Conservation (phyloP, 163 green algal species). For the Dunaliella salina region DNA sequence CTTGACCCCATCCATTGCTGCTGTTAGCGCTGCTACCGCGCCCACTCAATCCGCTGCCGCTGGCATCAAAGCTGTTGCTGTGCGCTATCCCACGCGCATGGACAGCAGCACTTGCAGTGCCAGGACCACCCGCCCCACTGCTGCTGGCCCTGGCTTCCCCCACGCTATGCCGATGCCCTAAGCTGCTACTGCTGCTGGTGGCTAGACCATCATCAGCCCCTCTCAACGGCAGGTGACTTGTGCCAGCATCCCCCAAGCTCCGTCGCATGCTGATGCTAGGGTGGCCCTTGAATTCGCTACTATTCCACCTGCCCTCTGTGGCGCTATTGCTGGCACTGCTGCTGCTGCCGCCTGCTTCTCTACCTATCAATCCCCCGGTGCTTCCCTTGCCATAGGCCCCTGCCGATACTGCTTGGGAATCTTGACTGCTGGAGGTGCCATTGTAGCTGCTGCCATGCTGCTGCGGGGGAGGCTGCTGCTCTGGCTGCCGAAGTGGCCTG, state of each 20-base stretch:
- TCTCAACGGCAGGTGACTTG: too few relatives aligned
- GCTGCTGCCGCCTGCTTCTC: too few relatives aligned
- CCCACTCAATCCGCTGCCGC: neutral
- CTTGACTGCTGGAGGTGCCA: too few relatives aligned
- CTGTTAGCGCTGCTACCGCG: neutral
- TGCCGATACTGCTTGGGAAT: too few relatives aligned
- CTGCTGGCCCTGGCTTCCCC: neutral
- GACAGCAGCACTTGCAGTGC: neutral
- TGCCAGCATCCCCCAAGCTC: neutral
- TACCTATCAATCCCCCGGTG: too few relatives aligned
- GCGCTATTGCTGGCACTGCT: too few relatives aligned
- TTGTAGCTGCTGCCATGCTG: neutral
- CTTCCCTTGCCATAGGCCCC: too few relatives aligned
- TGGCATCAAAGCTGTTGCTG: constrained; percentile 10
- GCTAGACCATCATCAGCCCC: too few relatives aligned
- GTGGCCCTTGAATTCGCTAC: neutral
- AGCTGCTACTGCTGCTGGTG: neutral
- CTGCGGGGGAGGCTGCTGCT: neutral
- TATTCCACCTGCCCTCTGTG: neutral
- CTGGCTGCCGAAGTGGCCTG: neutral
- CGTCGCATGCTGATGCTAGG: neutral
- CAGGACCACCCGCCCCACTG: neutral
- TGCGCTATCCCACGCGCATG: neutral
- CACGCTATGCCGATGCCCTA: neutral
- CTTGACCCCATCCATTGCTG: constrained; percentile 5